phyloP scores from a whole-genome alignment of 345 rosid species.

The Eucalyptus curtisii region DNA sequence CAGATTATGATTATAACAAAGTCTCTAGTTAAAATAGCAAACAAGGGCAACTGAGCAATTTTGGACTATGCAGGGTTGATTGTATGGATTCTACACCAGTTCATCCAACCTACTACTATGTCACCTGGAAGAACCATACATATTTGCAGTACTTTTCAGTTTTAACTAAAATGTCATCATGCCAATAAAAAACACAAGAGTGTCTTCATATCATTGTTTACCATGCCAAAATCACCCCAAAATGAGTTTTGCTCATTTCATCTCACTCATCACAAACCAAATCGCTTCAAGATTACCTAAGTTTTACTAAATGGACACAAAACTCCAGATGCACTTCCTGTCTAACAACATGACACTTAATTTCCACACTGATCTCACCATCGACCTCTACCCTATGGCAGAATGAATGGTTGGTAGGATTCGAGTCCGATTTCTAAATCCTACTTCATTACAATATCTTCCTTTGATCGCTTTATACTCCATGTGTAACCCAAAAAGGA shows the following conservation, averaged over 20 bases:
- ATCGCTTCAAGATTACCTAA: background rate
- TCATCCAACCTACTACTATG: background rate
- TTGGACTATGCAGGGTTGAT: background rate
- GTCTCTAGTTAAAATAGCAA: background rate
- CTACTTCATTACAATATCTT: background rate
- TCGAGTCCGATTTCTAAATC: background rate
- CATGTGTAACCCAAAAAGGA: background rate
- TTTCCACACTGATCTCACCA: background rate
- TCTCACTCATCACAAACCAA: background rate
- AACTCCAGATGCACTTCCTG: background rate
- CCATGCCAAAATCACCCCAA: background rate
- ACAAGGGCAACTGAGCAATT: background rate
- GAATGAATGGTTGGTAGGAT: background rate
- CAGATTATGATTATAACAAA: background rate
- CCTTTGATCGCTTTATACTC: background rate
- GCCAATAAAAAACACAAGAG: background rate
- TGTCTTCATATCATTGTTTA: background rate
- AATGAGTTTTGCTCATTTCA: background rate
- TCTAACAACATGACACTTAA: background rate
- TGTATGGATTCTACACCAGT: background rate
- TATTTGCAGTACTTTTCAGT: background rate
- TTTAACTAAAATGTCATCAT: background rate
- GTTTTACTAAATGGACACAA: background rate
- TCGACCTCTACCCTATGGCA: background rate
- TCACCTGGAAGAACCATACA: background rate